Evolutionary conservation across 257 asterid genomes (phyloP).

Genomic region (Leptodermis oblonga): DNA sequence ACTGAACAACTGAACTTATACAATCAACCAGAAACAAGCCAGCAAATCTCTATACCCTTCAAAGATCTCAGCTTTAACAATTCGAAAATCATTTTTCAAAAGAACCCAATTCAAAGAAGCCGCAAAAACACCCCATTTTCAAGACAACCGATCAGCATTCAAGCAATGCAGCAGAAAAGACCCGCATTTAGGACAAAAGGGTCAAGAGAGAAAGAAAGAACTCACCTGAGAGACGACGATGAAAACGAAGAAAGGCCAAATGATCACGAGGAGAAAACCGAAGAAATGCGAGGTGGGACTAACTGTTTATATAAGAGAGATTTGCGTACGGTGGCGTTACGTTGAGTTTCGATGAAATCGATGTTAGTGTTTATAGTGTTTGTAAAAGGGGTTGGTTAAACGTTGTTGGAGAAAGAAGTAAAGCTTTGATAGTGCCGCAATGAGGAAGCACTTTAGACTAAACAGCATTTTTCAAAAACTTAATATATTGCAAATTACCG

Average conservation of each 20-base stretch:
- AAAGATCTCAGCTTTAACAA: slow-evolving; percentile 11
- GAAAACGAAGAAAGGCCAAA: slow-evolving; percentile 1
- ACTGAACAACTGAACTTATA: neutral
- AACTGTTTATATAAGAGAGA: slow-evolving; percentile 7
- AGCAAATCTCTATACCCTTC: neutral
- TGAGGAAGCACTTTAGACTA: too few relatives aligned
- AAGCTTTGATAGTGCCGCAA: slow-evolving; percentile 65
- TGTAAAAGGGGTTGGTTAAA: slow-evolving; percentile 22
- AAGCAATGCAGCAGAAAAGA: slow-evolving; percentile 8
- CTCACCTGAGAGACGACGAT: slow-evolving; percentile 14
- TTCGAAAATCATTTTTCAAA: neutral
- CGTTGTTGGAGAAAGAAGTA: slow-evolving; percentile 25
- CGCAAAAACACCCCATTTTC: neutral
- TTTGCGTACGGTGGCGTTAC: neutral
- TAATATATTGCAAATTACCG: slow-evolving; percentile 6
- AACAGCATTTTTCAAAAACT: slow-evolving; percentile 11
- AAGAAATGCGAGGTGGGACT: slow-evolving; percentile 1
- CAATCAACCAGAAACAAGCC: neutral
- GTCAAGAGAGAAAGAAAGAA: neutral
- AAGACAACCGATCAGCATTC: slow-evolving; percentile 1
- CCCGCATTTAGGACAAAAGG: neutral
- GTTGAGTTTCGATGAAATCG: slow-evolving; percentile 58
- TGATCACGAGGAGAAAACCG: slow-evolving; percentile 2
- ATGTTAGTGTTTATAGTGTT: slow-evolving; percentile 22
- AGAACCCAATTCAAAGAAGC: neutral